Evolutionary conservation across 768 basidiomycete genomes (phyloP).

Genomic region (Tricholoma flavovirens): DNA sequence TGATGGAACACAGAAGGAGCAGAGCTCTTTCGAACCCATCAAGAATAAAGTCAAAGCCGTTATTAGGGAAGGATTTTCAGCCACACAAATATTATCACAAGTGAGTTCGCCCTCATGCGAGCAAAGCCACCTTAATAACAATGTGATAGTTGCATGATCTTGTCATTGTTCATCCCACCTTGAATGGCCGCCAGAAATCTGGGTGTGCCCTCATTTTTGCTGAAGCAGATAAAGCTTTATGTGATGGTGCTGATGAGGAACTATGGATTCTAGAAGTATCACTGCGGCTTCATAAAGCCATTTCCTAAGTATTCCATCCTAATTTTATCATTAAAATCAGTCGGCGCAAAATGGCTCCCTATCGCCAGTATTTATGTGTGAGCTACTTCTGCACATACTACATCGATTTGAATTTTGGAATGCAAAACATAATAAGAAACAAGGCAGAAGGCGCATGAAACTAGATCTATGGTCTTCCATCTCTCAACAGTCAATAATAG

Average conservation of each 20-base stretch:
- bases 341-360: neutral
- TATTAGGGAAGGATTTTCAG: constrained; percentile 88
- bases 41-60: constrained; percentile 67
- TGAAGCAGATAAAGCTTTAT: constrained; percentile 92
- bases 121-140: constrained; percentile 2
- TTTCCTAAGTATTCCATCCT: constrained; percentile 24
- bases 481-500: constrained; percentile 1
- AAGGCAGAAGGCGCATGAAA: constrained; percentile 13
- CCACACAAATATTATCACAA: constrained; percentile 83
- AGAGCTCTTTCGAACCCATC: constrained; percentile 53
- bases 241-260: constrained; percentile 97
- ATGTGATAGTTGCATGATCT: constrained; percentile 78
- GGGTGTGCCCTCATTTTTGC: constrained; percentile 79
- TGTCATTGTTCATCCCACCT: constrained; percentile 73
- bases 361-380: neutral
- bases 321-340: too few species aligned
- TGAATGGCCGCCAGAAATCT: constrained; percentile 79
- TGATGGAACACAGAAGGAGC: constrained; percentile 34
- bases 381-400: neutral
- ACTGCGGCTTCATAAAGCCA: constrained; percentile 65
- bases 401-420: constrained; percentile 12
- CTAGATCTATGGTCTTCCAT: constrained; percentile 15
- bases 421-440: constrained; percentile 18
- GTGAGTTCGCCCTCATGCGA: constrained; percentile 34
- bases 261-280: constrained; percentile 89